Evolutionary conservation across 139 green algal species (phyloP), one percentile per base, ranked within the genome.

Genomic region (Micromonas commoda): DNA sequence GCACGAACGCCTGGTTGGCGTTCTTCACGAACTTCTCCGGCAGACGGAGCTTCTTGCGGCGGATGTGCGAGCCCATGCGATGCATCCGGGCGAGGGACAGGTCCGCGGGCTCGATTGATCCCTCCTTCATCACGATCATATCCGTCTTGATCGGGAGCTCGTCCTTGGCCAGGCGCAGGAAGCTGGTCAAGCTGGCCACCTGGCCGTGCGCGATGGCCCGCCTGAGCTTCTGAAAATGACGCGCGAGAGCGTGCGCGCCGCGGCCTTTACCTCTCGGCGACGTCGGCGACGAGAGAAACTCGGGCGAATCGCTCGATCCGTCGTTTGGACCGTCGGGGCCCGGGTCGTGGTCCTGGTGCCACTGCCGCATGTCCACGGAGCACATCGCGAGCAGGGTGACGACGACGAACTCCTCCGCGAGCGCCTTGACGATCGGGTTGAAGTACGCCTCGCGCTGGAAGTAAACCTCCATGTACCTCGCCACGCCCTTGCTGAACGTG

Each of bases 351-450:
- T 70, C 28, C 20, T 23, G 31, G 20, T 28, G n/a, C 31, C 63
- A 4, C 31, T 70, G 63, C 63, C 28, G 63, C 63, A 70, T 21
- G 63, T 39, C 31, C 6, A 34, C 63, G 28, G 20, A 37, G 63
- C 28, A 70, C 63, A 70, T 23, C 31, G 28, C 31, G 28, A 70
- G 28, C 63, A 70, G 24, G n/a, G 63, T 57, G 9, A 57, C 16
- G 45, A 57, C 45, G 45, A 57, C 63, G 63, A 70, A 70, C 6
- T 70, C 63, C 63, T 70, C 63, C 2, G 31, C 31, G 28, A 70
- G 31, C 2, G 31, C 31, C 1, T 16, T 28, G n/a, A 70, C 1
- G 28, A 70, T 70, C 20, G 28, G 63, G 21, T 70, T 13, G 2
- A 34, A 70, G 31, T 70, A 70, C 24, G 31, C 63, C 28, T 13